A percentile compares a stretch with the other conserved stretches of the same genome.
Evolutionary conservation across 768 basidiomycete genomes (phyloP).

Genomic region (Ramaria sp.): DNA sequence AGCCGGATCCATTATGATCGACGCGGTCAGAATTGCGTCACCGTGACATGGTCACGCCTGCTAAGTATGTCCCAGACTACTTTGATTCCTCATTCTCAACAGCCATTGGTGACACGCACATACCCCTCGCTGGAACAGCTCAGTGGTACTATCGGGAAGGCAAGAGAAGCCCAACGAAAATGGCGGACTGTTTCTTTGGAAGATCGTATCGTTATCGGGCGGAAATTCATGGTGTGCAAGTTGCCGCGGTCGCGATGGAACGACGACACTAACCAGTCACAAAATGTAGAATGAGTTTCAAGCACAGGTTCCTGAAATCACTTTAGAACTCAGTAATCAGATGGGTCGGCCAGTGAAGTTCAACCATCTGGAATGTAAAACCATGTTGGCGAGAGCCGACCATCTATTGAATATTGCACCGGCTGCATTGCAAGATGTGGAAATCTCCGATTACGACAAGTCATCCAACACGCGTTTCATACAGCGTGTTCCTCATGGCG

Average conservation of each 20-base stretch:
- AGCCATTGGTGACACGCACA: constrained; percentile 52
- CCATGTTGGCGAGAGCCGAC: constrained; percentile 43
- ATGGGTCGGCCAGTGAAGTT: constrained; percentile 55
- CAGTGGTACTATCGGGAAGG: constrained; percentile 43
- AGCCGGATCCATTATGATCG: no score
- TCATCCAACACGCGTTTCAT: constrained; percentile 81
- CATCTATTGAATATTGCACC: constrained; percentile 83
- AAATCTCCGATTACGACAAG: constrained; percentile 65
- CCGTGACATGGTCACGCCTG: background rate
- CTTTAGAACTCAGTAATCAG: constrained; percentile 69
- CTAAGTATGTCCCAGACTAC: constrained; percentile 52
- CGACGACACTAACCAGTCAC: constrained; percentile 14
- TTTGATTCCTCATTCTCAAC: constrained; percentile 70
- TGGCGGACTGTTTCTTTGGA: constrained; percentile 55
- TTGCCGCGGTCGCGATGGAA: constrained; percentile 13
- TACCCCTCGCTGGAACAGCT: constrained; percentile 57
- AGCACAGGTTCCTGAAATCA: constrained; percentile 47
- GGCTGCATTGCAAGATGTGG: constrained; percentile 60
- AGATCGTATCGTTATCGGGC: constrained; percentile 60
- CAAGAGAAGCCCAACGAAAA: constrained; percentile 56
- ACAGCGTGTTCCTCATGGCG: constrained; percentile 73
- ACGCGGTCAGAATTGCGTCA: no score
- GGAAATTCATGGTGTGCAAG: constrained; percentile 55
- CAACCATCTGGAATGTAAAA: background rate
- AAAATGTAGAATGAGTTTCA: constrained; percentile 36